Evolutionary conservation across 495 filamentous ascomycete species (phyloP).

Genomic region (Penicillium mononematosum): DNA sequence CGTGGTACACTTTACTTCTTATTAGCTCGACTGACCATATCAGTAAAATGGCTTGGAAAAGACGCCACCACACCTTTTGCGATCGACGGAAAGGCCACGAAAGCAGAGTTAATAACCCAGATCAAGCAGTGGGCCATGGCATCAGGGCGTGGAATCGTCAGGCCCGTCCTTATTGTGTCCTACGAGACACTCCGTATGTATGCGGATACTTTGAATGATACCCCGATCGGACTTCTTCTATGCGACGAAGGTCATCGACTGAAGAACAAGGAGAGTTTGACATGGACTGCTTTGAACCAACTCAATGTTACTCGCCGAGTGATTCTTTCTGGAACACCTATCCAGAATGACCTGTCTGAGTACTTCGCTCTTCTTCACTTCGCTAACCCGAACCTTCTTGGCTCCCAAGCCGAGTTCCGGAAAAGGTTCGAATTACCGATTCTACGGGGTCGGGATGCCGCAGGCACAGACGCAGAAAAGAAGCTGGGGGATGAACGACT

Average conservation of each 20-base stretch:
- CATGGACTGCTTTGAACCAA: conserved; percentile 84
- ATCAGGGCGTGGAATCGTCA: conserved; percentile 81
- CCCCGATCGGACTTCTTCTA: conserved; percentile 88
- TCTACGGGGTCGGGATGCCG: conserved; percentile 86
- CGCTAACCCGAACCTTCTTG: conserved; percentile 90
- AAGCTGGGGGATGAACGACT: conserved; percentile 83
- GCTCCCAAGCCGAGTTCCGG: conserved; percentile 86
- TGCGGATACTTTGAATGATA: conserved; percentile 80
- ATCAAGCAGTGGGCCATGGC: conserved; percentile 94
- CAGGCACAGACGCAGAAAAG: conserved; percentile 78
- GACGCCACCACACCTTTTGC: conserved; percentile 93
- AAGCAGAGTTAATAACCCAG: conserved; percentile 85
- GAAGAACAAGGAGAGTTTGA: conserved; percentile 96
- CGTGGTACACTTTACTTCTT: not conserved
- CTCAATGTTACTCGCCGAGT: conserved; percentile 89
- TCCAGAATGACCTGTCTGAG: conserved; percentile 96
- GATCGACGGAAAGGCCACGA: conserved; percentile 93
- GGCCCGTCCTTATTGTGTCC: conserved; percentile 98
- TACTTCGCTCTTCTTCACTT: conserved; percentile 97
- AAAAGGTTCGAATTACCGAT: conserved; percentile 95
- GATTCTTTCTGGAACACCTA: conserved; percentile 94
- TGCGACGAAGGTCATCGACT: conserved; percentile 98
- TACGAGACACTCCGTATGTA: conserved; percentile 95
- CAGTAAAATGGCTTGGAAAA: conserved; percentile 83
- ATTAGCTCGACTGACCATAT: not conserved